phyloP scores from a whole-genome alignment of 176 grass and related monocot species.

The Elymus sibiricus region DNA sequence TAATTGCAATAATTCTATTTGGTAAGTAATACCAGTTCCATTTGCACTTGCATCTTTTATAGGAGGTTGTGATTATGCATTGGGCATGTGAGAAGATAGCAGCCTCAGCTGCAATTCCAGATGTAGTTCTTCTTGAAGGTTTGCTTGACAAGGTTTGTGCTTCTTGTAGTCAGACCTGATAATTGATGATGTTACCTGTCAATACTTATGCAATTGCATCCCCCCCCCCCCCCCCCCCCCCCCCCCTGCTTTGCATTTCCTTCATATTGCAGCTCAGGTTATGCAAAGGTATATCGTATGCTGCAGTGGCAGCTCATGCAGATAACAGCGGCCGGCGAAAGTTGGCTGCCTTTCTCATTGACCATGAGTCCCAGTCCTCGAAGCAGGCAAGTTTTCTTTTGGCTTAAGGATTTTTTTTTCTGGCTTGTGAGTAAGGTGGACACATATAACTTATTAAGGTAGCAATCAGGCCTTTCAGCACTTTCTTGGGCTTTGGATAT shows the following conservation, averaged over 20 bases:
- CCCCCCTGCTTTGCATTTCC: neutral
- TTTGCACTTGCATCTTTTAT: constrained; percentile 43
- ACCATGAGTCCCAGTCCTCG: constrained; percentile 84
- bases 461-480: constrained; percentile 1
- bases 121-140: constrained; percentile 73
- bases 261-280: constrained; percentile 77
- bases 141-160: constrained; percentile 92
- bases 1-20: constrained; percentile 13
- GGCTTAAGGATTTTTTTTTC: neutral
- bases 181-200: constrained; percentile 12
- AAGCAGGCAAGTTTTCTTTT: constrained; percentile 76
- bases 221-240: no score
- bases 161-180: constrained; percentile 13
- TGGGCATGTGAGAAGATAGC: constrained; percentile 98
- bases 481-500: neutral
- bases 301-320: constrained; percentile 95
- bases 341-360: constrained; percentile 86
- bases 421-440: neutral
- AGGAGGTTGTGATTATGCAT: constrained; percentile 99
- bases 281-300: constrained; percentile 99
- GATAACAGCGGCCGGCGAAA: constrained; percentile 78
- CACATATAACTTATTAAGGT: neutral
- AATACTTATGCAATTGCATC: neutral
- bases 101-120: constrained; percentile 72
- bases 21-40: constrained; percentile 9